A percentile compares a stretch with the other conserved stretches of the same genome.
These are phyloP conservation scores for Lasiosphaeria miniovina DNA, from an alignment of 495 filamentous ascomycete species.

Conservation along the genomic window DNA sequence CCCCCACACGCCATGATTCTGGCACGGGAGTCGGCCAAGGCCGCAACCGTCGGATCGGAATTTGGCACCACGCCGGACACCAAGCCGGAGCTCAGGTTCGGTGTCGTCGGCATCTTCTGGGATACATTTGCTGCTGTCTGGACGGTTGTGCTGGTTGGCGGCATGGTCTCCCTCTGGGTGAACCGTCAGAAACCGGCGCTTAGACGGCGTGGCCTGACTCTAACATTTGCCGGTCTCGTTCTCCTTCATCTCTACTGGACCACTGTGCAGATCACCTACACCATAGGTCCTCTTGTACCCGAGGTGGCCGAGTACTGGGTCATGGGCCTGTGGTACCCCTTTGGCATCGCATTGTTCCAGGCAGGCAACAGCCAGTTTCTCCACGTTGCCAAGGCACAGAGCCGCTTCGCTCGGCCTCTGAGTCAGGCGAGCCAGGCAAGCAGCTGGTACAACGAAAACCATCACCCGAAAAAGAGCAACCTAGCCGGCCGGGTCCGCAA, in stretches of 20 bases:
- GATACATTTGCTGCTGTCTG: constrained; percentile 47
- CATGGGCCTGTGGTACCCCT: constrained; percentile 69
- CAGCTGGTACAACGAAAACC: constrained; percentile 28
- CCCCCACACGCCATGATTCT: constrained; percentile 21
- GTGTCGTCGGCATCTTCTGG: constrained; percentile 31
- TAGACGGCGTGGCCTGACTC: constrained; percentile 59
- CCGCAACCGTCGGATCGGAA: constrained; percentile 25
- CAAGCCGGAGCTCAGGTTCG: constrained; percentile 22
- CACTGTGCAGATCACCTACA: constrained; percentile 57
- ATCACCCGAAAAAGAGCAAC: neutral
- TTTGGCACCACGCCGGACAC: constrained; percentile 31
- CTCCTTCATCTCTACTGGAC: constrained; percentile 65
- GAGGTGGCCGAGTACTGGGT: constrained; percentile 60
- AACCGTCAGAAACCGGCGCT: constrained; percentile 57
- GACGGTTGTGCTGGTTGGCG: constrained; percentile 51
- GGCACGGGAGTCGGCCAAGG: constrained; percentile 15
- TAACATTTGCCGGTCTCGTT: constrained; percentile 56
- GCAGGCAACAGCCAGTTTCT: constrained; percentile 65
- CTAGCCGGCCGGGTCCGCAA: constrained; percentile 19
- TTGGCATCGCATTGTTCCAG: constrained; percentile 70
- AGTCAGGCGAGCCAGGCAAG: constrained; percentile 23
- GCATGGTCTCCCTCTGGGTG: constrained; percentile 52
- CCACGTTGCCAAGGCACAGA: constrained; percentile 56
- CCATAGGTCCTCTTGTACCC: constrained; percentile 56
- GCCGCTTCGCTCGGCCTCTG: constrained; percentile 33